phyloP scores from a whole-genome alignment of 2,329 filamentous ascomycete genomes.

The Raffaelea albimanens region DNA sequence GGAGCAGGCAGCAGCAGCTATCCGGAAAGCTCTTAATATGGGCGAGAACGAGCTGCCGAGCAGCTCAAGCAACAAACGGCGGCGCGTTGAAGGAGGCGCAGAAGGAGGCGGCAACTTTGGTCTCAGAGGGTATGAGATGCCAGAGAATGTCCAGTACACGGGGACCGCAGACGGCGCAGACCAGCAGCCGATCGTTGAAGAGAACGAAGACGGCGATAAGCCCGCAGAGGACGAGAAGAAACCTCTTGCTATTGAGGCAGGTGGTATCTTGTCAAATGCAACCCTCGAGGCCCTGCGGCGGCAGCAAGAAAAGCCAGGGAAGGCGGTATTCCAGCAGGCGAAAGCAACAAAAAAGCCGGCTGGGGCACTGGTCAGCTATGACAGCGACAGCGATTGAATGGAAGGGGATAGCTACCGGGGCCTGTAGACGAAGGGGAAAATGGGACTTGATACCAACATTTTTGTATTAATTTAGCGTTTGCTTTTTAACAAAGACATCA shows the following conservation, averaged over 20 bases:
- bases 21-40: constrained; percentile 79
- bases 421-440: no score
- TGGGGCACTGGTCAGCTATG: constrained; percentile 79
- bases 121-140: constrained; percentile 83
- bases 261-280: constrained; percentile 65
- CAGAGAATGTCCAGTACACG: constrained; percentile 83
- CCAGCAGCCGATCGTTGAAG: constrained; percentile 52
- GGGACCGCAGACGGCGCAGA: constrained; percentile 21
- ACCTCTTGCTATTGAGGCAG: constrained; percentile 36
- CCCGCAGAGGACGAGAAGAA: constrained; percentile 19
- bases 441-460: no score
- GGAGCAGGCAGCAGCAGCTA: constrained; percentile 92
- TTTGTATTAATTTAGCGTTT: no score
- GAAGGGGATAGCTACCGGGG: no score
- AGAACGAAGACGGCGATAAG: constrained; percentile 28
- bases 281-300: constrained; percentile 69
- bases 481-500: no score
- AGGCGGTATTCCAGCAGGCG: constrained; percentile 43
- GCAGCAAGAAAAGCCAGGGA: constrained; percentile 28
- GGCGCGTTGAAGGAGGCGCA: constrained; percentile 83
- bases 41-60: constrained; percentile 92
- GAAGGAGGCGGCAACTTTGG: no score
- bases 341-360: constrained; percentile 40
- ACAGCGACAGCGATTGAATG: constrained; percentile 55
- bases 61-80: constrained; percentile 82